Evolutionary conservation across 805 yeast genomes (phyloP), one percentile per base, ranked within the genome.

Genomic region (Wickerhamiella brachini): DNA sequence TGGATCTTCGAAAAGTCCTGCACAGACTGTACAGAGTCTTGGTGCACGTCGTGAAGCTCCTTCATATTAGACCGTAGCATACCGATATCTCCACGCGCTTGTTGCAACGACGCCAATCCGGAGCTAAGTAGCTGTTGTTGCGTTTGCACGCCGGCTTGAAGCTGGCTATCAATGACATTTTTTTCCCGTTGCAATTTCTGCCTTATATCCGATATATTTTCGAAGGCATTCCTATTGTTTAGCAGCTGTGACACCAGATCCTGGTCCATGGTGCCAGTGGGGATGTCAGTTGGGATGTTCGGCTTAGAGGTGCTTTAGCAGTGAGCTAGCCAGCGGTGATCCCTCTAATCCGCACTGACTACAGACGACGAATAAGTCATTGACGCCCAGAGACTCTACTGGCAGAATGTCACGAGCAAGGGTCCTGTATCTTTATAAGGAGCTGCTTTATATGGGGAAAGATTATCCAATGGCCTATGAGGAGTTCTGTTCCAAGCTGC

Each of bases 161-260:
- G 70, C 62, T 87, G 90, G 47, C 81, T 71, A 58, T 86, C 95
- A 12, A 87, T 70, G 2, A 83, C 74, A 0, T 82, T 73, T 63
- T 85, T 85, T 61, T 90, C 95, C 56, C 70, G 64, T 41, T 53
- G 57, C 21, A 70, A 59, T 47, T 64, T 63, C 50, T 61, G 63
- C 42, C 66, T 66, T 42, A 66, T 56, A 5, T 58, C 59, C 8
- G 63, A 55, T 24, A 69, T 59, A 53, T 63, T 66, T 18, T 66
- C 65, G 17, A 71, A 62, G 43, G 68, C 65, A 42, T 57, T 53
- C 22, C 54, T 53, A 23, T 53, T 55, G 22, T 49, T 56, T 43
- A 57, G 47, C 18, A 59, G 45, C 53, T 59, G 59, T 10, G 49
- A 29, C 15, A 59, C 59, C 17, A 57, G 56, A n/a, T 55, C 59